Percentiles rank a stretch among this genome's conserved stretches.
phyloP scores from a whole-genome alignment of 148 eudicot species.

The Bassia scoparia region DNA sequence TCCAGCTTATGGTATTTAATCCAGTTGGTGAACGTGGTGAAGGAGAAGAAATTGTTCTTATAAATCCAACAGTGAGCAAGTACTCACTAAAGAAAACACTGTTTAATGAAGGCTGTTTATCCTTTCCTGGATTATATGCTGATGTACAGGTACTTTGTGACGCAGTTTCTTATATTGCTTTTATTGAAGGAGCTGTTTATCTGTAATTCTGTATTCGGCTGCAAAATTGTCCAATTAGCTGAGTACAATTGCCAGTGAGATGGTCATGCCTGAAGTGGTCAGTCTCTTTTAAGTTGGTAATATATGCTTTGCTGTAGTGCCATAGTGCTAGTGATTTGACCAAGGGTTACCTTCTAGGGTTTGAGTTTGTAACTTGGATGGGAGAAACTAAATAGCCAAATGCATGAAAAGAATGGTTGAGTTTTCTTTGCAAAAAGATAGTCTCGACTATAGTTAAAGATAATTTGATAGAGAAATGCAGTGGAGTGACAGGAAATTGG shows the following conservation, averaged over 20 bases:
- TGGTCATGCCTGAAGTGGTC: not conserved
- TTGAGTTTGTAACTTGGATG: not conserved
- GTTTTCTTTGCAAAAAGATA: not conserved
- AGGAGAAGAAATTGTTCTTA: conserved; percentile 91
- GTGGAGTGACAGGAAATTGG: not conserved
- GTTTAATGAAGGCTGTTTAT: conserved; percentile 86
- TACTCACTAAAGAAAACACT: conserved; percentile 56
- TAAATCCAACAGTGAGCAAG: conserved; percentile 77
- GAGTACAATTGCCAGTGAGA: not conserved
- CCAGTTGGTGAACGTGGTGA: conserved; percentile 85
- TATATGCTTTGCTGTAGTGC: not conserved
- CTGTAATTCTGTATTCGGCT: too few species aligned
- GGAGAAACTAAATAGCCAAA: not conserved
- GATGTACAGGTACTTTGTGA: conserved; percentile 64
- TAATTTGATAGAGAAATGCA: not conserved
- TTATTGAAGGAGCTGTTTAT: not conserved
- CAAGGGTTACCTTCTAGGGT: not conserved
- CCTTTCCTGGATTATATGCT: conserved; percentile 80
- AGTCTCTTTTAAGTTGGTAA: not conserved
- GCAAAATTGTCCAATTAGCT: not conserved
- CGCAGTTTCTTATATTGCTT: not conserved
- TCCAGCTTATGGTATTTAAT: conserved; percentile 97
- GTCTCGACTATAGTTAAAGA: not conserved
- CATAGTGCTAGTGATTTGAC: not conserved
- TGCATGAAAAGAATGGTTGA: not conserved